Percentiles rank a stretch among this genome's conserved stretches.
These are phyloP conservation scores for Brassica napus DNA, from an alignment of 345 rosid species.

Conservation along the genomic window DNA sequence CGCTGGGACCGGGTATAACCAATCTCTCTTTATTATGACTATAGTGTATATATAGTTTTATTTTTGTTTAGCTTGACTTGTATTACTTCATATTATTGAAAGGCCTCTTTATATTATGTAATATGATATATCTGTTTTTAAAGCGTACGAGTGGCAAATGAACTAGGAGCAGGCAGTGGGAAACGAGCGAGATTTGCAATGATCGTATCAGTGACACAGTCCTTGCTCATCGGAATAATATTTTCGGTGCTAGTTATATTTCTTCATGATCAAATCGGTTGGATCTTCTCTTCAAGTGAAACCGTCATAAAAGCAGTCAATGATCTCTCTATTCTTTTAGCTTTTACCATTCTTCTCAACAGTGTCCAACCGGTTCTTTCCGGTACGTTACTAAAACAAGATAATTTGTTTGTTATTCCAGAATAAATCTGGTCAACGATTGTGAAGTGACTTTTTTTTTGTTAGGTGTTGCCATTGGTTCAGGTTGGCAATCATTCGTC, in stretches of 20 bases:
- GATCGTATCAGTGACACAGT: slow-evolving; percentile 56
- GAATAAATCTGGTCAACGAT: neutral
- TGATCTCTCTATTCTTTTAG: slow-evolving; percentile 62
- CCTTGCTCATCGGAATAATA: slow-evolving; percentile 54
- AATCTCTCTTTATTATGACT: neutral
- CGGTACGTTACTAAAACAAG: slow-evolving; percentile 37
- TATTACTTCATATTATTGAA: neutral
- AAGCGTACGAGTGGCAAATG: slow-evolving; percentile 48
- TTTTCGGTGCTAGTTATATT: slow-evolving; percentile 56
- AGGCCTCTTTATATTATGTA: too few relatives aligned
- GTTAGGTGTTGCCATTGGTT: slow-evolving; percentile 76
- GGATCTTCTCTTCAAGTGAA: slow-evolving; percentile 65
- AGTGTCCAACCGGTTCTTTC: slow-evolving; percentile 88
- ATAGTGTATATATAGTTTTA: neutral
- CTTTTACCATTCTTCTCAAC: slow-evolving; percentile 78
- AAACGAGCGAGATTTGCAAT: slow-evolving; percentile 64
- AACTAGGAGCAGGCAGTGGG: slow-evolving; percentile 24
- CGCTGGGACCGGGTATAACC: slow-evolving; percentile 59
- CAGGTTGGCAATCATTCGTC: slow-evolving; percentile 70
- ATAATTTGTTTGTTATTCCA: neutral
- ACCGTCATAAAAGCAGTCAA: slow-evolving; percentile 59
- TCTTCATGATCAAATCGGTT: slow-evolving; percentile 47
- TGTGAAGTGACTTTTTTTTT: neutral
- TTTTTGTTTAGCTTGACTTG: neutral
- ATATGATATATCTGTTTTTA: neutral